Percentiles rank a stretch among this genome's conserved stretches.
Evolutionary conservation across 176 grass and related monocot species (phyloP).

Genomic region (Musa troglodytarum): DNA sequence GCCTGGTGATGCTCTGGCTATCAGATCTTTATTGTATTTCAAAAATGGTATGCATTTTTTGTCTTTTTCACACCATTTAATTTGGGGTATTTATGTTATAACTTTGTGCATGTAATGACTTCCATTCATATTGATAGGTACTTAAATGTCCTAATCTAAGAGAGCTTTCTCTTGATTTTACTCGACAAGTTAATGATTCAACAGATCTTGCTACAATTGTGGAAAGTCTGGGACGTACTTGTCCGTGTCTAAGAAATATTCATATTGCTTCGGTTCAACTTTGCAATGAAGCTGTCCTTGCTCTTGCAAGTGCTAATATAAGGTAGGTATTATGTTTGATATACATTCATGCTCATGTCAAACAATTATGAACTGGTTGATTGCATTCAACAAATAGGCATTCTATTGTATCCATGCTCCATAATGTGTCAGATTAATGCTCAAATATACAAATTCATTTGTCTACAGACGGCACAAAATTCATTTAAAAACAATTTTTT

Average conservation of each 20-base stretch:
- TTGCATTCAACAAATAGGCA: not conserved
- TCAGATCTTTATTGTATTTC: constrained; percentile 56
- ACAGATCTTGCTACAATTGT: constrained; percentile 62
- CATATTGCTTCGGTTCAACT: constrained; percentile 63
- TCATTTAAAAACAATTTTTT: not conserved
- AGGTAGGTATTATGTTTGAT: constrained; percentile 32
- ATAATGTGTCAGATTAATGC: not conserved
- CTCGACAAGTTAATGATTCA: constrained; percentile 54
- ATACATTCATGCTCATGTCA: not conserved
- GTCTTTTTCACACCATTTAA: not conserved
- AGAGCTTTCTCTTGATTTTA: constrained; percentile 59
- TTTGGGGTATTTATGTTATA: not conserved
- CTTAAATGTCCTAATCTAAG: constrained; percentile 81
- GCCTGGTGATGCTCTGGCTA: constrained; percentile 55
- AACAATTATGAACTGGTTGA: too few relatives aligned
- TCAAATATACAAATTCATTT: not conserved
- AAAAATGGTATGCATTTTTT: constrained; percentile 45
- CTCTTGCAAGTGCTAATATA: constrained; percentile 58
- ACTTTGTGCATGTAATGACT: not conserved
- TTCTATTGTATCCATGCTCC: not conserved
- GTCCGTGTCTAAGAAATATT: constrained; percentile 55
- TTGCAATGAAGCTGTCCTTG: constrained; percentile 69
- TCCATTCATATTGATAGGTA: constrained; percentile 24
- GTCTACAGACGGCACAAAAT: too few relatives aligned
- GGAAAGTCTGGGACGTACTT: constrained; percentile 57